Evolutionary conservation across 768 basidiomycete species (phyloP).

Genomic region (Leccinum arenicola): DNA sequence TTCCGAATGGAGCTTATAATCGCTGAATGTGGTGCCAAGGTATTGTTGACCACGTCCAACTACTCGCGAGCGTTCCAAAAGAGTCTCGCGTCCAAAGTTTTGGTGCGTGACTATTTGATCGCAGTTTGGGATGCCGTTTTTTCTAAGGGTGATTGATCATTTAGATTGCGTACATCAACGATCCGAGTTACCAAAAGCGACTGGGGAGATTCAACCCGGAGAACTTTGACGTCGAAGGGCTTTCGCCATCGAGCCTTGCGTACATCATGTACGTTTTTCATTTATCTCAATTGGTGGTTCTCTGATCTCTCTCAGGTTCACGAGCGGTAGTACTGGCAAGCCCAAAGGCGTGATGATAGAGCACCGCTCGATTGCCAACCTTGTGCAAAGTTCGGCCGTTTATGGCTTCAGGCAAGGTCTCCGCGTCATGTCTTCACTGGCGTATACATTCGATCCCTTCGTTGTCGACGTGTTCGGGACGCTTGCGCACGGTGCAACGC

Average conservation of each 20-base stretch:
- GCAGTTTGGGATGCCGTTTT: background rate
- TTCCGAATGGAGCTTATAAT: slow-evolving; percentile 30
- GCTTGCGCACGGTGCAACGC: slow-evolving; percentile 20
- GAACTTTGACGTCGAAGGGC: slow-evolving; percentile 18
- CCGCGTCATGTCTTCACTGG: slow-evolving; percentile 28
- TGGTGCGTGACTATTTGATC: slow-evolving; percentile 9
- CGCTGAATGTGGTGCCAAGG: slow-evolving; percentile 25
- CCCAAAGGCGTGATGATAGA: slow-evolving; percentile 25
- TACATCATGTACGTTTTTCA: slow-evolving; percentile 26
- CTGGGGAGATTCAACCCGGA: slow-evolving; percentile 15
- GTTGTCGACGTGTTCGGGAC: slow-evolving; percentile 18
- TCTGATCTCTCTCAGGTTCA: slow-evolving; percentile 10
- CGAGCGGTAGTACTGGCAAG: slow-evolving; percentile 24
- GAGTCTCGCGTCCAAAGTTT: slow-evolving; percentile 20
- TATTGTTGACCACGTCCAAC: slow-evolving; percentile 26
- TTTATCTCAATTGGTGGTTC: too few relatives aligned
- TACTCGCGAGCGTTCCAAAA: slow-evolving; percentile 24
- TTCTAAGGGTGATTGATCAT: background rate
- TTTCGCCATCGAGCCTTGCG: slow-evolving; percentile 21
- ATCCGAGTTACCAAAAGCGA: slow-evolving; percentile 26
- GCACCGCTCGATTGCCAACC: slow-evolving; percentile 20
- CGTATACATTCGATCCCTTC: slow-evolving; percentile 31
- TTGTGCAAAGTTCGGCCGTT: slow-evolving; percentile 19
- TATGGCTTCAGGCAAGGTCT: slow-evolving; percentile 23
- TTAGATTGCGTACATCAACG: slow-evolving; percentile 29